Conservation (phyloP, 805 yeast species). For the Nakazawaea ernobii region DNA sequence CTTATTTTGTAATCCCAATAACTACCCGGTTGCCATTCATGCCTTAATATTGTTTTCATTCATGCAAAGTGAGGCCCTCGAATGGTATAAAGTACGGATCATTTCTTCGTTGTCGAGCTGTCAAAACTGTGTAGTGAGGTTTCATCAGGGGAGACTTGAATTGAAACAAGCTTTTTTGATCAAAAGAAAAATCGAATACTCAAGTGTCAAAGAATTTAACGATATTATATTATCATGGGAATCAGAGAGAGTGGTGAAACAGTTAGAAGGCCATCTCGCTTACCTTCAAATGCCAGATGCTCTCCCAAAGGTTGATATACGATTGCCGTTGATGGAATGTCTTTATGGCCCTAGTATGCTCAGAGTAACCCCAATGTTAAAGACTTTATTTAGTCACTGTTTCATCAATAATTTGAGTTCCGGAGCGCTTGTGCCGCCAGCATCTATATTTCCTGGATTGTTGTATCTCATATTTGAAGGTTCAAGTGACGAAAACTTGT, state of each 20-base stretch:
- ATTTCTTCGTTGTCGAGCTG: constrained; percentile 40
- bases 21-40: constrained; percentile 46
- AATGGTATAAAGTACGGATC: constrained; percentile 35
- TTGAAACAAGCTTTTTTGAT: constrained; percentile 47
- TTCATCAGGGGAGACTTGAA: constrained; percentile 46
- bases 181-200: constrained; percentile 36
- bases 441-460: constrained; percentile 38
- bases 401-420: constrained; percentile 23
- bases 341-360: constrained; percentile 46
- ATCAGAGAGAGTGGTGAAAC: constrained; percentile 15
- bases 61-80: constrained; percentile 38
- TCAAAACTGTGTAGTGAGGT: constrained; percentile 45
- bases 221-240: constrained; percentile 25
- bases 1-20: constrained; percentile 49
- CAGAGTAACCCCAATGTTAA: constrained; percentile 30
- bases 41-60: constrained; percentile 58
- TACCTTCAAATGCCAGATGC: not conserved
- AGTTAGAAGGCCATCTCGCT: constrained; percentile 2
- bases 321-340: constrained; percentile 37
- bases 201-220: constrained; percentile 27
- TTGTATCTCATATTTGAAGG: constrained; percentile 55
- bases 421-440: constrained; percentile 12
- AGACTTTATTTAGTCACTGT: constrained; percentile 30
- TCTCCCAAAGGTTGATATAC: constrained; percentile 10
- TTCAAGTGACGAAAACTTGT: constrained; percentile 33